A percentile compares a stretch with the other conserved stretches of the same genome.
Conservation (phyloP, 2,329 filamentous ascomycete species). For the Scedosporium dehoogii region DNA sequence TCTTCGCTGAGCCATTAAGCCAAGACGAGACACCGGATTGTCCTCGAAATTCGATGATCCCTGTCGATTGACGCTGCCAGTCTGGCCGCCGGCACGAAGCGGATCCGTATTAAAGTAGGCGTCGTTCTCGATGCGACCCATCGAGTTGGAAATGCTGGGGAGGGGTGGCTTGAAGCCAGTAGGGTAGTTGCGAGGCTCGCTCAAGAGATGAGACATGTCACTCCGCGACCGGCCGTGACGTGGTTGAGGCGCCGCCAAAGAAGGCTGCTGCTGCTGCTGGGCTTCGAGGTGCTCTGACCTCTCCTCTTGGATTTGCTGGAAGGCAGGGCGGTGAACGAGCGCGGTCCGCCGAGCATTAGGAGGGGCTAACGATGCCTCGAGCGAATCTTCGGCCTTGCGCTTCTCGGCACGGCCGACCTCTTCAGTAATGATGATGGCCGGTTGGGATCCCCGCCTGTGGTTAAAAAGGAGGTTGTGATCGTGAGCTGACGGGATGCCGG, state of each 20-base stretch:
- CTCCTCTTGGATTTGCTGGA: slow-evolving; percentile 22
- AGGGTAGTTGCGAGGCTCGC: background rate
- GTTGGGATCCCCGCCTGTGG: background rate
- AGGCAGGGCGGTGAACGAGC: slow-evolving; percentile 21
- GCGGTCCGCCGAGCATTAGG: slow-evolving; percentile 1
- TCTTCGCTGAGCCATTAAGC: background rate
- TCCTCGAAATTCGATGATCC: background rate
- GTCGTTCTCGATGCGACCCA: background rate
- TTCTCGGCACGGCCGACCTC: background rate
- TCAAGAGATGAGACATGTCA: slow-evolving; percentile 1
- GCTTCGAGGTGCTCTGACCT: slow-evolving; percentile 16
- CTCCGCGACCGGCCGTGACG: slow-evolving; percentile 3
- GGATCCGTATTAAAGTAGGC: background rate
- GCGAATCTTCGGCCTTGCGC: slow-evolving; percentile 2
- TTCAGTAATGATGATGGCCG: background rate
- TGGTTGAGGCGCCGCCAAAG: background rate
- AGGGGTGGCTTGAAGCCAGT: background rate
- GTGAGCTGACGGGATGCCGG: slow-evolving; percentile 14
- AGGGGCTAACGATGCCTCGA: background rate
- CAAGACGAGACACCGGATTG: background rate
- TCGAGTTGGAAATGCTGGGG: background rate
- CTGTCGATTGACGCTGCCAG: background rate
- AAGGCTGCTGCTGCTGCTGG: background rate
- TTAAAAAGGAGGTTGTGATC: background rate
- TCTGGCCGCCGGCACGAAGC: background rate